phyloP scores from a whole-genome alignment of 2,329 filamentous ascomycete species.

The Pseudodiploospora longispora region DNA sequence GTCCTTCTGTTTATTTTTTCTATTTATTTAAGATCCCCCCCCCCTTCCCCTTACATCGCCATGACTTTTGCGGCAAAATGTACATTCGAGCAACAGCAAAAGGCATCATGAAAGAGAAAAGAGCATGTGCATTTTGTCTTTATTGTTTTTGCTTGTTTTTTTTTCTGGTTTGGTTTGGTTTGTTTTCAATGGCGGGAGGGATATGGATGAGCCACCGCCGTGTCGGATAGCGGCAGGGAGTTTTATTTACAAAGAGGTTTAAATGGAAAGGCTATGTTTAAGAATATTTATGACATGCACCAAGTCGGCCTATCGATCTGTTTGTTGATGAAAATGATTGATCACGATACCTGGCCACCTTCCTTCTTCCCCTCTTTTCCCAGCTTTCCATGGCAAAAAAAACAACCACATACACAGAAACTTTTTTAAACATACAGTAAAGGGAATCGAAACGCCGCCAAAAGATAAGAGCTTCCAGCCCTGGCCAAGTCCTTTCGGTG shows the following conservation, averaged over 20 bases:
- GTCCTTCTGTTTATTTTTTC: too few species aligned
- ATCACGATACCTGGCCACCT: background rate
- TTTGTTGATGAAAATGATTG: slow-evolving; percentile 2
- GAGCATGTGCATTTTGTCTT: too few species aligned
- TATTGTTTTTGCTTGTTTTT: slow-evolving; percentile 4
- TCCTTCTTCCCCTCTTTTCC: background rate
- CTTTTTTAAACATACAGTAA: background rate
- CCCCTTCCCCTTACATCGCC: too few species aligned
- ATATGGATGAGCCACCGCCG: too few species aligned
- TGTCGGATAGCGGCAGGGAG: slow-evolving; percentile 3
- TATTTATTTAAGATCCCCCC: too few species aligned
- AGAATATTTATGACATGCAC: background rate
- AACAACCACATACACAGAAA: background rate
- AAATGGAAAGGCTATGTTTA: background rate
- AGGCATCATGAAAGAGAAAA: too few species aligned
- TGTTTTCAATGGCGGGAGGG: too few species aligned
- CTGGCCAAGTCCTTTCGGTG: too few species aligned
- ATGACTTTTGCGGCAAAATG: too few species aligned
- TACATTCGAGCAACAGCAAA: too few species aligned
- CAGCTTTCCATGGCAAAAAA: background rate
- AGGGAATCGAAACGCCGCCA: too few species aligned
- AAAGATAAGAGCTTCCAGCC: too few species aligned
- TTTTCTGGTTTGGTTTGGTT: background rate
- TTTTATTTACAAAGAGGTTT: slow-evolving; percentile 14
- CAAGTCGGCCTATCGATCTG: background rate